Percentiles rank a stretch among this genome's conserved stretches.
phyloP scores from a whole-genome alignment of 768 basidiomycete genomes.

The Lyophyllum atratum region DNA sequence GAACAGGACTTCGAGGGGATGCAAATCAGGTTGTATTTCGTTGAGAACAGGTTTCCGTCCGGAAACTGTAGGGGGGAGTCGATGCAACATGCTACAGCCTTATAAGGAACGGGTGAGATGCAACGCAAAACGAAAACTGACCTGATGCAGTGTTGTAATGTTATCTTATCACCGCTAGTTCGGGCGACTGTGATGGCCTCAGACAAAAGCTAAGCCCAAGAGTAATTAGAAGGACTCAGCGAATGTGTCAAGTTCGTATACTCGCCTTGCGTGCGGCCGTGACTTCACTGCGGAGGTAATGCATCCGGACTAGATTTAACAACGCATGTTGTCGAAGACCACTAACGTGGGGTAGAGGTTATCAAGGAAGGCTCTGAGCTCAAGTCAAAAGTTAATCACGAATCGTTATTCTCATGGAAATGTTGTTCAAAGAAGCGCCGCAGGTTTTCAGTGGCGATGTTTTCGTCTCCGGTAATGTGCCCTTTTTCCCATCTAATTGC shows the following conservation, averaged over 20 bases:
- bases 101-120: background rate
- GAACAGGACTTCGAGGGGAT: slow-evolving; percentile 75
- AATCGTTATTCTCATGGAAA: slow-evolving; percentile 79
- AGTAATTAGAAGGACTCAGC: background rate
- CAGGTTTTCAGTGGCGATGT: slow-evolving; percentile 67
- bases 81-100: slow-evolving; percentile 61
- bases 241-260: background rate
- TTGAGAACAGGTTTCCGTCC: slow-evolving; percentile 57
- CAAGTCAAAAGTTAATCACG: slow-evolving; percentile 47
- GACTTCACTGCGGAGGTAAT: slow-evolving; percentile 70
- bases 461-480: slow-evolving; percentile 67
- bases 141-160: slow-evolving; percentile 83
- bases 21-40: slow-evolving; percentile 73
- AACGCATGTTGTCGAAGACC: slow-evolving; percentile 81
- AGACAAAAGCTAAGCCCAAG: slow-evolving; percentile 52
- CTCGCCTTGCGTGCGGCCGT: slow-evolving; percentile 67
- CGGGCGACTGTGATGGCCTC: slow-evolving; percentile 83
- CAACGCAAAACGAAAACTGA: slow-evolving; percentile 22
- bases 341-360: slow-evolving; percentile 34
- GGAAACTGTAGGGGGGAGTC: slow-evolving; percentile 56
- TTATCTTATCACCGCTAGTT: slow-evolving; percentile 67
- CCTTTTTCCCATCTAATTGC: slow-evolving; percentile 65
- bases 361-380: background rate
- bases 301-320: slow-evolving; percentile 75
- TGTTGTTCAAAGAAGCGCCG: slow-evolving; percentile 84